Evolutionary conservation across 2,329 filamentous ascomycete species (phyloP), one percentile per base, ranked within the genome.

Genomic region (Neurospora sp.): DNA sequence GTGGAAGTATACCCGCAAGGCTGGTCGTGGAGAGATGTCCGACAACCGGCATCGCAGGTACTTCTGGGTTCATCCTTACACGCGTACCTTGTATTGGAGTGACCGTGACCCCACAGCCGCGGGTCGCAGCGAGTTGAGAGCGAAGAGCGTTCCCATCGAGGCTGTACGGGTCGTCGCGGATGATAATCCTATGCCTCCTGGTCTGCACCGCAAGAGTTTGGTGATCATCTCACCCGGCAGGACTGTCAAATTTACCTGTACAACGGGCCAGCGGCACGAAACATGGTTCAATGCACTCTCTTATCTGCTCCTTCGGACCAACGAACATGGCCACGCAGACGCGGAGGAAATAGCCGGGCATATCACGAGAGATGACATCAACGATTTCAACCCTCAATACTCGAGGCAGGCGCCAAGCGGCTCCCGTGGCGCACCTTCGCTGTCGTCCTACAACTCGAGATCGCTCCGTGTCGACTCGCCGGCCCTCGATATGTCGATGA

Each of bases 1-100:
- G 52, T 99, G 96, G 96, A 99, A 99, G 80, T 99, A 99, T 81
- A 99, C 96, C 0, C 91, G 96, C 76, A 97, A 96, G 82, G 86
- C 94, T 71, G 94, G 93, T n/a, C 90, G 95, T 33, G 91, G 89
- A 69, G 92, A 93, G 73, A 89, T 97, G 81, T 98, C 94, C 0
- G 91, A 90, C 75, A 97, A 94, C 69, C 88, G 96, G 68, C 96
- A 99, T 80, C 89, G 92, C 72, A 90, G 96, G 39, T 99, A 97
- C 84, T 99, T 99, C 86, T 99, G 96, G 96, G 92, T 99, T 28
- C 96, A 99, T 78, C 96, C 96, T 0, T 99, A 98, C 81, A 99
- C 95, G 3, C 88, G 94, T 67, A 97, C 95, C 5, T 81, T 99
- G 75, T 98, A 98, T 84, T 99, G 96, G 96, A 97, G 94, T 78